phyloP scores from a whole-genome alignment of 2,329 filamentous ascomycete genomes.

The Chaetothyriales sp. region DNA sequence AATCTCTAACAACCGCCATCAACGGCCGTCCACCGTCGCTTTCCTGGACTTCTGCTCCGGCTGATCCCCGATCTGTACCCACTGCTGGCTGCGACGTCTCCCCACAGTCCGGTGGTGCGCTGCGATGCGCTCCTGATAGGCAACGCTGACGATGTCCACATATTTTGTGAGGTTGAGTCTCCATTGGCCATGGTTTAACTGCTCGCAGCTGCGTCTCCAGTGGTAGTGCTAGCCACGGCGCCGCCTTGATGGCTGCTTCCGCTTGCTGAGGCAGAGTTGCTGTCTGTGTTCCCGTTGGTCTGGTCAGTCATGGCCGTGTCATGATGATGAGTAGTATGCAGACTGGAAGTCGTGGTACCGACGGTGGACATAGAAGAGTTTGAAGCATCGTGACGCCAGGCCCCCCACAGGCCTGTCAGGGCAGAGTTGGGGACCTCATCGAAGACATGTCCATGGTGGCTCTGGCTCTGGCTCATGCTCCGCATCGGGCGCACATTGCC shows the following conservation, averaged over 20 bases:
- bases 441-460: constrained; percentile 7
- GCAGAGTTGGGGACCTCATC: constrained; percentile 3
- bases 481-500: constrained; percentile 1
- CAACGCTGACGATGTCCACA: constrained; percentile 1
- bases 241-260: constrained; percentile 1
- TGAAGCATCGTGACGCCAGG: constrained; percentile 9
- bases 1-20: constrained; percentile 24
- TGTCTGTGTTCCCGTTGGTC: neutral
- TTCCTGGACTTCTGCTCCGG: constrained; percentile 11
- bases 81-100: constrained; percentile 3
- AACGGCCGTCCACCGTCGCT: constrained; percentile 13
- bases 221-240: constrained; percentile 3
- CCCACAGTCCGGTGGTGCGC: constrained; percentile 12
- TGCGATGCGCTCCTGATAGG: constrained; percentile 12
- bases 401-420: constrained; percentile 9
- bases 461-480: constrained; percentile 8
- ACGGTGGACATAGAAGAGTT: constrained; percentile 10
- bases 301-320: constrained; percentile 1
- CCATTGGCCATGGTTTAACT: neutral
- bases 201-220: neutral
- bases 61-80: neutral
- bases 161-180: neutral
- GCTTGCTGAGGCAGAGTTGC: neutral
- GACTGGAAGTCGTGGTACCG: constrained; percentile 5
- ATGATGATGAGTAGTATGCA: constrained; percentile 1